phyloP scores from a whole-genome alignment of 192 early-diverging fungal species.

The Mortierella hygrophila region DNA sequence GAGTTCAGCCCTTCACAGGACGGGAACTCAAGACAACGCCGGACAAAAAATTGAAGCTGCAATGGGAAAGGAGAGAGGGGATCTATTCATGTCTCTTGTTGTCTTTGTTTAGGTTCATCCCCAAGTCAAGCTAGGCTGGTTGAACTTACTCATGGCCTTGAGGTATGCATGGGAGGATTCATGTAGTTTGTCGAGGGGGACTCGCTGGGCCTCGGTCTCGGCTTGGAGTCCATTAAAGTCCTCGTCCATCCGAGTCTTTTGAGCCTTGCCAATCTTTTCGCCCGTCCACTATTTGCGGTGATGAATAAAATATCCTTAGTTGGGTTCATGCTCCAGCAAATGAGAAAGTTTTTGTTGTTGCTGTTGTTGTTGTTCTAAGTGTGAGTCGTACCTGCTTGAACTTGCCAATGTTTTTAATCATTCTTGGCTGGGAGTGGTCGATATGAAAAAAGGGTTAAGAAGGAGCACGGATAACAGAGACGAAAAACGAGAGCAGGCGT shows the following conservation, averaged over 20 bases:
- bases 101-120: not conserved
- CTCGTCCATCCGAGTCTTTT: constrained; percentile 30
- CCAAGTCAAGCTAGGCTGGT: not conserved
- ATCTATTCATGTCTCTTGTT: not conserved
- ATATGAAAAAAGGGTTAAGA: not conserved
- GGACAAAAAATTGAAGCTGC: not conserved
- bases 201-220: constrained; percentile 16
- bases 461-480: not conserved
- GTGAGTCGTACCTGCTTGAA: constrained; percentile 28
- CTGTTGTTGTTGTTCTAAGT: not conserved
- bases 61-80: not conserved
- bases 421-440: not conserved
- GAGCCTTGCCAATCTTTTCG: constrained; percentile 35
- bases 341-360: not conserved
- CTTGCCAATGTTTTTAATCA: constrained; percentile 52
- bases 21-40: not conserved
- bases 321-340: not conserved
- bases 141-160: constrained; percentile 31
- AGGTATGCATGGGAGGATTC: constrained; percentile 18
- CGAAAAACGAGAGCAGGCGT: not conserved
- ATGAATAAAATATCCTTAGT: not conserved
- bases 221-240: constrained; percentile 15
- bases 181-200: constrained; percentile 12
- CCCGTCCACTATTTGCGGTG: constrained; percentile 18
- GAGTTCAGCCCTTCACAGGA: not conserved